A percentile compares a stretch with the other conserved stretches of the same genome.
Evolutionary conservation across 1,284 basidiomycete species (phyloP).

Genomic region (Tylopilus sp.): DNA sequence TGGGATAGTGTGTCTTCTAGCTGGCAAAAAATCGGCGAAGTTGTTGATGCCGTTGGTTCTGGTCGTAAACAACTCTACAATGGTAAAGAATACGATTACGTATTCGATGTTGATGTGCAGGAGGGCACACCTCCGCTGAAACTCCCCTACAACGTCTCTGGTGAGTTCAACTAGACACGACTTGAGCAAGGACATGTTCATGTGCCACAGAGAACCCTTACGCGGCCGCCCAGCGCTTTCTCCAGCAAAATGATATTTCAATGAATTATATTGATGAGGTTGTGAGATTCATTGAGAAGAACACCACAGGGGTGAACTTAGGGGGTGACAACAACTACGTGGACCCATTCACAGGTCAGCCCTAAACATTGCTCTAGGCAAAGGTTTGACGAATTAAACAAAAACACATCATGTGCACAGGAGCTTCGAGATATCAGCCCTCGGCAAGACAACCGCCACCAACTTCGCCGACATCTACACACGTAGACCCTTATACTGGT

Average conservation of each 20-base stretch:
- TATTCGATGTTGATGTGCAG: conserved; percentile 96
- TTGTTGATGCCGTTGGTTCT: conserved; percentile 90
- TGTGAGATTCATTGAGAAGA: conserved; percentile 92
- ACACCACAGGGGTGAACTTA: conserved; percentile 74
- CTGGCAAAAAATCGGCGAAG: conserved; percentile 95
- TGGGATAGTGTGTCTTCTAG: conserved; percentile 71
- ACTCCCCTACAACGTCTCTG: conserved; percentile 87
- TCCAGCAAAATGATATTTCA: conserved; percentile 83
- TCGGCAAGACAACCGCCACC: conserved; percentile 12
- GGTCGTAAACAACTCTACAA: conserved; percentile 84
- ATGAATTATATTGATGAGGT: conserved; percentile 86
- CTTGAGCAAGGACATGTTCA: conserved; percentile 4
- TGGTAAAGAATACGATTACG: conserved; percentile 97
- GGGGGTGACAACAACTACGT: conserved; percentile 61
- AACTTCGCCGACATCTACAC: conserved; percentile 26
- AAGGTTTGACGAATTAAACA: conserved; percentile 12
- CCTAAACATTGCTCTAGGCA: conserved; percentile 12
- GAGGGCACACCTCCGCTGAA: conserved; percentile 93
- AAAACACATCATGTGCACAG: conserved; percentile 25
- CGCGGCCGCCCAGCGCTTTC: conserved; percentile 84
- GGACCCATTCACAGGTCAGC: conserved; percentile 88
- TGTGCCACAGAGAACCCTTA: conserved; percentile 81
- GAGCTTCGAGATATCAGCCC: conserved; percentile 31
- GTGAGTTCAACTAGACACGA: conserved; percentile 41
- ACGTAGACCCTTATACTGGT: conserved; percentile 42